Base-by-base conservation (phyloP, 352 stramenopile genomes). In the Phytophthora nicotianae region DNA sequence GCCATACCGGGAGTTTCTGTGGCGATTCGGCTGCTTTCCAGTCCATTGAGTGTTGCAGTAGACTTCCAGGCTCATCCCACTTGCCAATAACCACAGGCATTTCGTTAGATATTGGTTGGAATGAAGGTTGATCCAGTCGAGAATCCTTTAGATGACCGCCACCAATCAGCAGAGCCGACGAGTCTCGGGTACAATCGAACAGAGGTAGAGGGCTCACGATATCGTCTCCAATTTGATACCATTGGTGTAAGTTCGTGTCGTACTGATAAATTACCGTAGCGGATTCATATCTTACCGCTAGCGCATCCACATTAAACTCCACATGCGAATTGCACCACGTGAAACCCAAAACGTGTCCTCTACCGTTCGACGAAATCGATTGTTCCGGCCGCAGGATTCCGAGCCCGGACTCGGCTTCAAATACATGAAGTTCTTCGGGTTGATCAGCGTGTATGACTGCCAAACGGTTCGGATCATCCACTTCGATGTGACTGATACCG, bases 151-250 rank as follows among this genome's bases (percentile, higher is more conserved):
- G 24, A 59, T 79, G 53, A 2, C 81, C 83, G 26, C 80, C 83
- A 19, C 83, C 81, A 42, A 95, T 85, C 16, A 95, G 75, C 5
- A 93, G 54, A 49, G 84, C 83, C 2, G 86, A 95, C 17, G 86
- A 89, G 55, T 95, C 86, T 41, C 84, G 75, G 11, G 84, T 91
- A 50, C 86, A 95, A 61, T 95, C 86, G 38, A 95, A 92, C 13
- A 91, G 68, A 40, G 80, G 67, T 2, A 86, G 62, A 5, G 66
- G 58, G 2, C 68, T 91, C 20, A 71, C 46, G 19, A 92, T 81
- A 19, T 86, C 82, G 50, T 88, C 75, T 9, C 83, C 82, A 14
- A 93, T 69, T 46, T 89, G 75, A 3, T 62, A 43, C 82, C 82
- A 95, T 10, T 61, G 55, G 56, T 89, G 79, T 8, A 54, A 21